Base-by-base conservation (phyloP, 345 rosid genomes). In the Eucalyptus pauciflora region DNA sequence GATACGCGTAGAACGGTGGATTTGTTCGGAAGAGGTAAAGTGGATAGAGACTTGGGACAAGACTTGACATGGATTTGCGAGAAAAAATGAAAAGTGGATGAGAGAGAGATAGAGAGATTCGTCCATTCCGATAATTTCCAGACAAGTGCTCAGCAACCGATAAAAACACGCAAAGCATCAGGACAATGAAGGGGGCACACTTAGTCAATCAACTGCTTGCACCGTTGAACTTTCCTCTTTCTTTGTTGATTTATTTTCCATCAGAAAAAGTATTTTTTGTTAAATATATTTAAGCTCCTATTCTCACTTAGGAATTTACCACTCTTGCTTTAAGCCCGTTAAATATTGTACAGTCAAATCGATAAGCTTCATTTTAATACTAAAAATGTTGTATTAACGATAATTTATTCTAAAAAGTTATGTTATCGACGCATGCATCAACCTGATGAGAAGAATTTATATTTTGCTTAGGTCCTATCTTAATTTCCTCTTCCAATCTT, bases 201-300 rank as follows among this genome's bases (percentile, higher is more conserved):
- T 56, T 56, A 1, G 60, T 22, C 62, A 41, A 5, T 41, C 5
- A 27, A 22, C 62, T 4, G 0, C 62, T 9, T 56, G 5, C 29
- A 22, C 2, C 3, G 0, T 9, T 2, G 2, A 22, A 56, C 62
- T 56, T 56, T 56, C 1, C 1, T 22, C 27, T 8, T 56, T 56
- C 27, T 56, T 56, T 56, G 62, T 56, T 3, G 4, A 56, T 9
- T 22, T 56, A 8, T 56, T 56, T 56, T 56, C 29, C 62, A 22
- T 56, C 62, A 9, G 5, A 2, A 56, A 56, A 56, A 12, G 27
- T 22, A 3, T 8, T 56, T 22, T 51, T 56, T 27, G 67, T 25
- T 11, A 12, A 60, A 25, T 60, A 60, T 60, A 5, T 27, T 3
- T 60, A 25, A 60, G 14, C 67, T 25, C 67, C 12, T 27, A 10